These are phyloP conservation scores for Cladosporium sp. DNA, from an alignment of 2,329 filamentous ascomycete species.

Conservation along the genomic window DNA sequence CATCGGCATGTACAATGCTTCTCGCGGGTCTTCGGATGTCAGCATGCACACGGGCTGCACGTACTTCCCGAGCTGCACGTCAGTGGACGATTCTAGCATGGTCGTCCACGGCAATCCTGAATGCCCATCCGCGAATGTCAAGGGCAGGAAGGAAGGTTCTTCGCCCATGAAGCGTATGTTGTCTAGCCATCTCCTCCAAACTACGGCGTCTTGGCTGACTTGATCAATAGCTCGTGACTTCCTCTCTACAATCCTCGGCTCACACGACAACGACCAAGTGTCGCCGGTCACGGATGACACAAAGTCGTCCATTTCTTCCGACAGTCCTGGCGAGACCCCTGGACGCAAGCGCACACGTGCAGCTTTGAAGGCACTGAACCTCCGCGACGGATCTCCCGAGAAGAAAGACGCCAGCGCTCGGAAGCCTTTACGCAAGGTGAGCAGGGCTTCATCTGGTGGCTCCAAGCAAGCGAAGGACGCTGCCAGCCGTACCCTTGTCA, in stretches of 20 bases:
- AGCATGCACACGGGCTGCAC: constrained; percentile 40
- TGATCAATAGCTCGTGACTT: constrained; percentile 33
- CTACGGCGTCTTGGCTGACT: constrained; percentile 18
- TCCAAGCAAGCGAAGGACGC: neutral
- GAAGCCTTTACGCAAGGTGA: constrained; percentile 31
- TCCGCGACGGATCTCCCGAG: constrained; percentile 31
- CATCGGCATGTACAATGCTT: constrained; percentile 1
- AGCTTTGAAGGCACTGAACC: constrained; percentile 27
- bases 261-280: constrained; percentile 1
- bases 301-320: constrained; percentile 23
- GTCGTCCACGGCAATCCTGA: constrained; percentile 28
- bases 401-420: constrained; percentile 25
- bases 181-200: neutral
- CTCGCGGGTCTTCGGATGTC: constrained; percentile 35
- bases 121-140: constrained; percentile 26
- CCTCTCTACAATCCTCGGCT: constrained; percentile 31
- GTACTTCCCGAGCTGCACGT: constrained; percentile 35
- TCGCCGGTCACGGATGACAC: constrained; percentile 19
- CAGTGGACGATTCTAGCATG: constrained; percentile 32
- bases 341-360: constrained; percentile 34
- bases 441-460: constrained; percentile 21
- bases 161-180: constrained; percentile 24
- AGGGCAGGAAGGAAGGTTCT: constrained; percentile 33
- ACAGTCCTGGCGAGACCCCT: constrained; percentile 26
- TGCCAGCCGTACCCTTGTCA: neutral